Evolutionary conservation across 768 basidiomycete species (phyloP).

Genomic region (Leccinum barrowsii): DNA sequence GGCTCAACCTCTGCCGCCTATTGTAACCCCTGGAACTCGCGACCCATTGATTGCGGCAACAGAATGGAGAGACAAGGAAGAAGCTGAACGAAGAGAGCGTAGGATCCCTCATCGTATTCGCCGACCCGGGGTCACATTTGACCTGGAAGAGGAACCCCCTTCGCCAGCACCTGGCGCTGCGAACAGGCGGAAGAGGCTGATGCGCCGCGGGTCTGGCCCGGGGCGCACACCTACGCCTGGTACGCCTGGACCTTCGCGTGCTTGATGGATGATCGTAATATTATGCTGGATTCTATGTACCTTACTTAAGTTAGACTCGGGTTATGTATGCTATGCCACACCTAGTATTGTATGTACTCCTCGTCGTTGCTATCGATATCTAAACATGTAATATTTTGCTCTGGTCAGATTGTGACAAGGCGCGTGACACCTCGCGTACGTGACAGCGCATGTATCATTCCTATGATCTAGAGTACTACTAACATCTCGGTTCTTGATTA

Average conservation of each 20-base stretch:
- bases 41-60: conserved; percentile 63
- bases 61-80: conserved; percentile 69
- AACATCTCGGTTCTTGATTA: background rate
- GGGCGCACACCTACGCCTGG: conserved; percentile 14
- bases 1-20: conserved; percentile 42
- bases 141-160: conserved; percentile 51
- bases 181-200: conserved; percentile 24
- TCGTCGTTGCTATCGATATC: conserved; percentile 16
- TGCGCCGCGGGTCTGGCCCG: conserved; percentile 27
- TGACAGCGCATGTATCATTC: conserved; percentile 2
- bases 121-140: conserved; percentile 66
- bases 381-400: conserved; percentile 1
- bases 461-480: background rate
- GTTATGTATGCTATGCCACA: conserved; percentile 31
- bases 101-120: conserved; percentile 35
- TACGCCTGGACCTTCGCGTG: conserved; percentile 23
- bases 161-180: conserved; percentile 33
- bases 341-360: conserved; percentile 25
- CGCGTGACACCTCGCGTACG: conserved; percentile 28
- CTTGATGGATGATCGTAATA: conserved; percentile 13
- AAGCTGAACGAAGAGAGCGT: conserved; percentile 44
- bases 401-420: conserved; percentile 7
- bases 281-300: conserved; percentile 14
- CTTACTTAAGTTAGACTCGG: conserved; percentile 23
- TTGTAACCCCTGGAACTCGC: conserved; percentile 51